Conservation (phyloP, 495 filamentous ascomycete genomes). For the Pseudomonodictys pantanalensis region DNA sequence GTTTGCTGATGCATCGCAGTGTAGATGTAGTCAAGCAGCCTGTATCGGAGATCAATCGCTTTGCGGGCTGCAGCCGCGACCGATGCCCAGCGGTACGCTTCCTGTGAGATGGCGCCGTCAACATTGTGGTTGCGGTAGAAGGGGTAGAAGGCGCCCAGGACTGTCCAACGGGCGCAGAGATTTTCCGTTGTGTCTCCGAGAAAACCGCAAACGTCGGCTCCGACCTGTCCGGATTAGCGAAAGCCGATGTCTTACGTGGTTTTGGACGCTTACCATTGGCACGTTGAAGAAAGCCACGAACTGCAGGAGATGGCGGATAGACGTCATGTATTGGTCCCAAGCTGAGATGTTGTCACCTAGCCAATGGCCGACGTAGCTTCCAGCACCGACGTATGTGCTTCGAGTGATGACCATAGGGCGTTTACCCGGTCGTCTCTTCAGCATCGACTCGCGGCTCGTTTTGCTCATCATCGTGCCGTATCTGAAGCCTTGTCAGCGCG, state of each 20-base stretch:
- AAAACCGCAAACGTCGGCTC: conserved; percentile 80
- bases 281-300: conserved; percentile 81
- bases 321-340: conserved; percentile 70
- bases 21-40: conserved; percentile 79
- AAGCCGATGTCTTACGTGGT: not conserved
- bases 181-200: conserved; percentile 67
- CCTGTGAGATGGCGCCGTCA: conserved; percentile 53
- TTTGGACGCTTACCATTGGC: conserved; percentile 57
- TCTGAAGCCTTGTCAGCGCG: not conserved
- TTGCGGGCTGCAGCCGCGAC: conserved; percentile 66
- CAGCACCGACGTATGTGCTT: conserved; percentile 79
- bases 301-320: conserved; percentile 65
- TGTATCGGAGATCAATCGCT: conserved; percentile 72
- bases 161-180: conserved; percentile 81
- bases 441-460: conserved; percentile 65
- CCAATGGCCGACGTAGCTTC: conserved; percentile 78
- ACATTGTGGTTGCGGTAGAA: conserved; percentile 83
- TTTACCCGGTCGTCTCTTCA: conserved; percentile 59
- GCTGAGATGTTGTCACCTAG: conserved; percentile 76
- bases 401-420: conserved; percentile 81
- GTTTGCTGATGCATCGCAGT: conserved; percentile 66
- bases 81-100: conserved; percentile 71
- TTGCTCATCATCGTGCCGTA: conserved; percentile 85
- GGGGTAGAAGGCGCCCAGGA: conserved; percentile 73
- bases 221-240: conserved; percentile 43